These are phyloP conservation scores for Aspergillus calidoustus DNA, from an alignment of 2,329 filamentous ascomycete genomes.

Conservation along the genomic window DNA sequence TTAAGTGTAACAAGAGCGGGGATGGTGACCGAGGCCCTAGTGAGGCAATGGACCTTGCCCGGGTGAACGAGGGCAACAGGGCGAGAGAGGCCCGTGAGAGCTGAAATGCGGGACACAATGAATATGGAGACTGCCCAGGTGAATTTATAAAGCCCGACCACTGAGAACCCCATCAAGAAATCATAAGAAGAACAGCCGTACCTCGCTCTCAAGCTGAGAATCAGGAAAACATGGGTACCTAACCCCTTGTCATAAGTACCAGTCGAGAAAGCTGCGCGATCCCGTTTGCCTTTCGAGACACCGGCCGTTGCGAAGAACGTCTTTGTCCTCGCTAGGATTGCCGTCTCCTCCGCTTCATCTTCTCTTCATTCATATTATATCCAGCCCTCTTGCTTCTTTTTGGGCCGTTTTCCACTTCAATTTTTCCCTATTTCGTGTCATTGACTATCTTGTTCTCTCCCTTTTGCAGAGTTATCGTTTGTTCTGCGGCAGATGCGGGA, in stretches of 20 bases:
- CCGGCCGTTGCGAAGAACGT: not conserved
- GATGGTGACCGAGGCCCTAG: not conserved
- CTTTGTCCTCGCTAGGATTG: conserved; percentile 3
- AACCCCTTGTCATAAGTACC: not conserved
- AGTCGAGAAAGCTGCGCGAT: conserved; percentile 5
- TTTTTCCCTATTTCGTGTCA: not conserved
- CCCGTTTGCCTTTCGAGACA: not conserved
- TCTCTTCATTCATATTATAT: not conserved
- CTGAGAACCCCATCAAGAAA: not conserved
- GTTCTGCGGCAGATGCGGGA: conserved; percentile 24
- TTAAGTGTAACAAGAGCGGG: not conserved
- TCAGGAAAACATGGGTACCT: not conserved
- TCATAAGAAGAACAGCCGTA: not conserved
- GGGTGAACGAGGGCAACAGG: not conserved
- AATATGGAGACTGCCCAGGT: not conserved
- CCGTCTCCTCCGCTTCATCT: conserved; percentile 2
- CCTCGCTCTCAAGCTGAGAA: not conserved
- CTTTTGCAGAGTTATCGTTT: conserved; percentile 4
- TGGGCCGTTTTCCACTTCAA: not conserved
- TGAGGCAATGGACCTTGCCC: not conserved
- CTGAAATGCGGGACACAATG: conserved; percentile 1
- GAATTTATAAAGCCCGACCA: not conserved
- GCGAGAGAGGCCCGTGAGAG: not conserved
- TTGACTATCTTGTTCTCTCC: not conserved
- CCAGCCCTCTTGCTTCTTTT: not conserved